Conservation (phyloP, 495 filamentous ascomycete genomes). For the Aspergillus coremiiformis region DNA sequence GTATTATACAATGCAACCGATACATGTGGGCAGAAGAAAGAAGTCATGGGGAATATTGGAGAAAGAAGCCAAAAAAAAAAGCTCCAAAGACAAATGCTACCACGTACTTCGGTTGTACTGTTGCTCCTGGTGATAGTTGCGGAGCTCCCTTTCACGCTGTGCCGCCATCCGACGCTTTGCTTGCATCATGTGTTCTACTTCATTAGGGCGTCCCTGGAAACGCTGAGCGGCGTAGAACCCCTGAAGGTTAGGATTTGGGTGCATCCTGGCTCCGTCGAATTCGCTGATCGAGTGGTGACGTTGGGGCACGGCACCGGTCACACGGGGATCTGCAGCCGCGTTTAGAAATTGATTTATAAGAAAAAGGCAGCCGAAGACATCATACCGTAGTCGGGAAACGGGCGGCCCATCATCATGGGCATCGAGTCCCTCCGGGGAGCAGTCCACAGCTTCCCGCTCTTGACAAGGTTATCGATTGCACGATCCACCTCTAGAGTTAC, state of each 20-base stretch:
- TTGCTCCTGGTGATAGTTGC: slow-evolving; percentile 99
- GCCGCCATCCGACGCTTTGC: slow-evolving; percentile 97
- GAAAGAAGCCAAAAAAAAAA: slow-evolving; percentile 22
- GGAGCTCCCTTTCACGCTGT: slow-evolving; percentile 96
- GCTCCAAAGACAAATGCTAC: slow-evolving; percentile 37
- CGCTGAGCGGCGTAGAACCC: slow-evolving; percentile 92
- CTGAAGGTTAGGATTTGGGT: slow-evolving; percentile 76
- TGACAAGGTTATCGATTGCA: slow-evolving; percentile 88
- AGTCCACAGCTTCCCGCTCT: slow-evolving; percentile 89
- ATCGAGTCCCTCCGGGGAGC: slow-evolving; percentile 80
- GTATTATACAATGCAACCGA: slow-evolving; percentile 45
- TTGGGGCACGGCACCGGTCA: slow-evolving; percentile 36
- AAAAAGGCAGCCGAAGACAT: slow-evolving; percentile 2
- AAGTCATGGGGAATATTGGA: slow-evolving; percentile 31
- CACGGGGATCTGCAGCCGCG: slow-evolving; percentile 41
- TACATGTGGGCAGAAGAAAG: slow-evolving; percentile 30
- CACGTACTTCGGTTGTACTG: slow-evolving; percentile 97
- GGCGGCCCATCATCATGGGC: slow-evolving; percentile 60
- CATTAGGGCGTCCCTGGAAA: slow-evolving; percentile 83
- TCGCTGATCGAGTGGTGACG: slow-evolving; percentile 85
- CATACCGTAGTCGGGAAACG: slow-evolving; percentile 53
- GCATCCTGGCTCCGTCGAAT: slow-evolving; percentile 66
- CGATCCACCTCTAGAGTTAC: slow-evolving; percentile 79
- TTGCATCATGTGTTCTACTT: slow-evolving; percentile 98
- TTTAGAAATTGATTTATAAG: slow-evolving; percentile 16